Evolutionary conservation across 768 basidiomycete species (phyloP), one percentile per base, ranked within the genome.

Genomic region (Sporobolomyces roseus): DNA sequence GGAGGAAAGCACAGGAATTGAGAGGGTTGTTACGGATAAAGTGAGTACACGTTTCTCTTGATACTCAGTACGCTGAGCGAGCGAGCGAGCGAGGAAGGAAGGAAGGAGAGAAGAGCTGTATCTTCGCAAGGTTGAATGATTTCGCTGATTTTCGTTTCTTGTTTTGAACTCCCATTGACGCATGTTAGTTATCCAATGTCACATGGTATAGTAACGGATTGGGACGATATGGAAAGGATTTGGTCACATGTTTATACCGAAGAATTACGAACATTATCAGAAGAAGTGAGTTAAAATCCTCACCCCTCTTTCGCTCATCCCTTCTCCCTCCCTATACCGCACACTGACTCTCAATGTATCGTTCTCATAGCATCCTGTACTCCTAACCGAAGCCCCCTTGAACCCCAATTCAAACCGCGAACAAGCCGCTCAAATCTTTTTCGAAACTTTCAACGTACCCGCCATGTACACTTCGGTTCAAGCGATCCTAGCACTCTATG

Each of bases 191-290:
- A 98, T 78, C 96, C 96, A 32, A 97, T 99, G 88, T 91, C 94
- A 78, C 96, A 98, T 79, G 96, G 96, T 17, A 93, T 99, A 67
- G 96, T 99, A 13, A 94, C 90, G 43, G 91, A 99, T 81, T 99
- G 96, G 94, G 96, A 99, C 78, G 96, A 99, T 77, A 99, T 99
- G 96, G 96, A 99, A 79, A 86, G 90, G 68, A 97, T 99, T 84
- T 99, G 96, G 96, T 89, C 84, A 73, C 93, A 91, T 88, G 89
- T 98, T 53, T 99, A 97, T 78, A 87, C 90, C 27, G 93, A 98
- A 78, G 94, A 96, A 77, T 82, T 98, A 51, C 90, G 91, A 27
- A 96, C 93, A 7, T 81, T 97, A 74, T 93, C 91, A 77, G 96
- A 98, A 82, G 94, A 98, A 86, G 94, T 94, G 70, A 66, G 82